Percentiles rank a stretch among this genome's conserved stretches.
phyloP scores from a whole-genome alignment of 768 basidiomycete species.

The Calvatia gigantea region DNA sequence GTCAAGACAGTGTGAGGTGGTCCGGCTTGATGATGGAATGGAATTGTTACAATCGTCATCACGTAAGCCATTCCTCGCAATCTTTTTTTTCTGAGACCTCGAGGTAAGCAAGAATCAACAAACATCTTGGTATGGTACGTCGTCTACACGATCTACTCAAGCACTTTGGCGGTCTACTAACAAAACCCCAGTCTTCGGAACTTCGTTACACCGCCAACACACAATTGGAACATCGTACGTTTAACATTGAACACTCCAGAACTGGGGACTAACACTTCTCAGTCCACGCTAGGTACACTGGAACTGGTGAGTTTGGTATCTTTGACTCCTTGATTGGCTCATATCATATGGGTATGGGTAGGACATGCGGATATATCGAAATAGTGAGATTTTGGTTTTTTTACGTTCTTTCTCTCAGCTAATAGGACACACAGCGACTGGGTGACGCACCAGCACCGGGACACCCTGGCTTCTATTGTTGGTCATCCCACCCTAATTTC shows the following conservation, averaged over 20 bases:
- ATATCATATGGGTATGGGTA: conserved; percentile 28
- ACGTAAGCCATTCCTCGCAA: background rate
- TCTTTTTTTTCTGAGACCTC: background rate
- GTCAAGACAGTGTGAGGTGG: conserved; percentile 4
- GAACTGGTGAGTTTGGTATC: conserved; percentile 65
- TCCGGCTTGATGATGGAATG: too few species aligned
- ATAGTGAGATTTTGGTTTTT: conserved; percentile 56
- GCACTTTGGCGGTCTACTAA: conserved; percentile 10
- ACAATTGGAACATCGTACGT: conserved; percentile 89
- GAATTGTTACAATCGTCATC: background rate
- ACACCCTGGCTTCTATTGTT: conserved; percentile 89
- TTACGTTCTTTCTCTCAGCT: conserved; percentile 1
- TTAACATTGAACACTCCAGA: background rate
- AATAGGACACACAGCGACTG: conserved; percentile 70
- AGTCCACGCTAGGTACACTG: conserved; percentile 97
- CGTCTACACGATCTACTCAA: conserved; percentile 19
- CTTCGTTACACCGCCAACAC: conserved; percentile 95
- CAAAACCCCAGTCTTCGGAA: conserved; percentile 68
- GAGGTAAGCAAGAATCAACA: conserved; percentile 31
- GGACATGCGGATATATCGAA: conserved; percentile 97
- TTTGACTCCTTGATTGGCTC: conserved; percentile 10
- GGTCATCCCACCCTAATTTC: conserved; percentile 86
- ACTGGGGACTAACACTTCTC: conserved; percentile 9
- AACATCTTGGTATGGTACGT: conserved; percentile 37
- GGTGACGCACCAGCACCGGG: conserved; percentile 96